Base-by-base conservation (phyloP, 2,329 filamentous ascomycete species). In the Neofusicoccum ribis region DNA sequence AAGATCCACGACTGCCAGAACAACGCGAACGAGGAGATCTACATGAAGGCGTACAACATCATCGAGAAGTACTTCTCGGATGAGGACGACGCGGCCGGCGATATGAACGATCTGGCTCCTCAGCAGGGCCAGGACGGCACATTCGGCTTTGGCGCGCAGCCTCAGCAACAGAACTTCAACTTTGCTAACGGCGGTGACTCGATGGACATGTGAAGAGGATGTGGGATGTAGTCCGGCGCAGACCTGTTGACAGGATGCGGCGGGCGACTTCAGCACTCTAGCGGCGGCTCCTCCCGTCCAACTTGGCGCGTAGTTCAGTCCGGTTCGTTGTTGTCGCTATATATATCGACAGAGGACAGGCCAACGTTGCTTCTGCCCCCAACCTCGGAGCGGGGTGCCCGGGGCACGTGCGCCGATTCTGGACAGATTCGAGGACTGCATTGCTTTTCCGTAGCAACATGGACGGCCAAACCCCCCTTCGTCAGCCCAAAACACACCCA, bases 11-110 rank as follows among this genome's bases (percentile, higher is more conserved):
- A 98, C 73, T 98, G 95, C 87, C 95, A 99, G 85, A 97, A 96
- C 84, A 99, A 99, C 75, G 94, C 94, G 84, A 99, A 99, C 82
- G 95, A 99, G 83, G 95, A 99, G 82, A 99, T 99, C 73, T 99
- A 99, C 86, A 98, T 99, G 94, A 99, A 99, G 88, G 95, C 95
- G 0, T 99, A 98, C 86, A 98, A 96, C 86, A 99, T 99, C 81
- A 99, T 99, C 71, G 95, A 99, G 86, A 97, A 97, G 85, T 99
- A 99, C 87, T 99, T 99, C 84, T 97, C 93, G 0, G 95, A 99
- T 74, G 95, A 99, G 71, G 95, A 98, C 64, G 95, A 96, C 76
- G 86, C 86, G 68, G 87, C 81, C 52, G 84, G 80, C 68, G 93
- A 93, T 69, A 93, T 93, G 71, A 91, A 93, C 68, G 92, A 96